phyloP scores from a whole-genome alignment of 169 alveolate species.

The Cystoisospora suis region DNA sequence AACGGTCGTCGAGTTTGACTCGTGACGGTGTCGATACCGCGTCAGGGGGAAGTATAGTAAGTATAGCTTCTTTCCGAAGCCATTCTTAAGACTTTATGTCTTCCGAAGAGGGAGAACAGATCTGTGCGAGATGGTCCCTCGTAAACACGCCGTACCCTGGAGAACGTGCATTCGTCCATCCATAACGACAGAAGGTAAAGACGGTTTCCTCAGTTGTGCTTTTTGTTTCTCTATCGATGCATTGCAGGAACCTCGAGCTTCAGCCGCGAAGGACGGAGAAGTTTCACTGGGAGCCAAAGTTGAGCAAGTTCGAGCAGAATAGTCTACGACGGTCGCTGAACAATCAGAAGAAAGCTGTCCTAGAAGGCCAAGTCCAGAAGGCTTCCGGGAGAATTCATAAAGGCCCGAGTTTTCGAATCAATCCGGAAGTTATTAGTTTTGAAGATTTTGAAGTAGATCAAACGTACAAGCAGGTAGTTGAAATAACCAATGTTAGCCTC shows the following conservation, averaged over 20 bases:
- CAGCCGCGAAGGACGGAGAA: background rate
- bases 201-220: too few relatives aligned
- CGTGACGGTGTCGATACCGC: too few relatives aligned
- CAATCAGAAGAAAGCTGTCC: constrained; percentile 31
- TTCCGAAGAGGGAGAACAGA: too few relatives aligned
- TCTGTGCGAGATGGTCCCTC: too few relatives aligned
- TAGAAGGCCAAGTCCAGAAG: constrained; percentile 50
- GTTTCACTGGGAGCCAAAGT: constrained; percentile 38
- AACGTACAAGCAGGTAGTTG: constrained; percentile 34
- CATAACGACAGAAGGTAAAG: too few relatives aligned
- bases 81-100: too few relatives aligned
- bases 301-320: constrained; percentile 52
- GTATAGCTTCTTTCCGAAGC: too few relatives aligned
- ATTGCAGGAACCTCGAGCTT: background rate
- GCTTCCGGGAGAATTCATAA: constrained; percentile 52
- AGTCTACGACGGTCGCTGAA: constrained; percentile 49
- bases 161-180: too few relatives aligned
- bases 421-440: constrained; percentile 37
- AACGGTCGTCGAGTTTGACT: too few relatives aligned
- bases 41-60: too few relatives aligned
- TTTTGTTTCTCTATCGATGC: too few relatives aligned
- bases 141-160: too few relatives aligned
- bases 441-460: constrained; percentile 44
- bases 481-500: constrained; percentile 60
- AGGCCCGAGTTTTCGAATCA: constrained; percentile 52